Evolutionary conservation across 2,329 filamentous ascomycete genomes (phyloP), one percentile per base, ranked within the genome.

Genomic region (Sarocladium oryzae): DNA sequence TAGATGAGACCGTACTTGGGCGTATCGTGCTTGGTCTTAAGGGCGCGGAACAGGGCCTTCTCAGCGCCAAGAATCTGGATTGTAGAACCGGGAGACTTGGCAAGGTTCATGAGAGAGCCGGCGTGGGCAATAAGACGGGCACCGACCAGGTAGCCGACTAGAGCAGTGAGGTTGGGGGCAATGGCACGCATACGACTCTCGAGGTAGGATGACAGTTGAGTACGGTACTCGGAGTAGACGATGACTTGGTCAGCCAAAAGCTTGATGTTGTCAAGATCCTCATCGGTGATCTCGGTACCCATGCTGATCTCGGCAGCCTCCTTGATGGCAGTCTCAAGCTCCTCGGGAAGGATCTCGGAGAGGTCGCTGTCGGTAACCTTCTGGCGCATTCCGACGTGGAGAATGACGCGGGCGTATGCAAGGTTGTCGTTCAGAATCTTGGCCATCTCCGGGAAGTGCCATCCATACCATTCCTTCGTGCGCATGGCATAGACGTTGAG

Each of bases 391-490:
- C 93, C 93, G 76, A 95, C 88, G 57, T 85, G 81, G 49, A 96
- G 74, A 53, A 99, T 89, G 53, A 99, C 85, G 59, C 85, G 86
- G 54, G 91, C 85, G 68, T 96, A 99, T 57, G 91, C 91, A 56
- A 96, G 75, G 73, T 99, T 99, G 78, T 99, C 93, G 70, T 95
- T 95, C 60, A 96, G 79, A 65, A 97, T 96, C 74, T 91, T 92
- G 65, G 89, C 91, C 79, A 99, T 84, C 76, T 99, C 93, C 36
- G 93, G 93, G 77, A 97, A 99, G 73, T 97, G 93, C 93, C 93
- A 99, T 63, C 93, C 93, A 68, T 99, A 99, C 93, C 93, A 99
- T 72, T 99, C 93, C 83, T 97, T 97, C 56, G 96, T 90, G 69
- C 93, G 82, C 93, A 99, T 99, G 57, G 93, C 92, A 66, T 96